These are phyloP conservation scores for Pseudocohnilembus persalinus DNA, from an alignment of 169 alveolate genomes.

Conservation along the genomic window DNA sequence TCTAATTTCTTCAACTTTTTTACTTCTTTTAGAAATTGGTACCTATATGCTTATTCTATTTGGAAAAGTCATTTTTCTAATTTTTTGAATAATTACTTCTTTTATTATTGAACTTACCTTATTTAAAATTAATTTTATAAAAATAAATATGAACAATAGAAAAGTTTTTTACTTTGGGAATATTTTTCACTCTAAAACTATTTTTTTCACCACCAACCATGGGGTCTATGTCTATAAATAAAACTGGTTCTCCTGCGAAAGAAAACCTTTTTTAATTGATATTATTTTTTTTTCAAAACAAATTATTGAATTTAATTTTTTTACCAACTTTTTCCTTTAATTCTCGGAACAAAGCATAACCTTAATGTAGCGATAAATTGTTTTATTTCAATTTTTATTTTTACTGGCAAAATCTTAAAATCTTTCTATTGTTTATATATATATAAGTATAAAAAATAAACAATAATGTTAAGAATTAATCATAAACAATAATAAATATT, in stretches of 20 bases:
- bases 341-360: not conserved
- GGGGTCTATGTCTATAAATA: not conserved
- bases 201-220: not conserved
- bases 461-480: too few relatives aligned
- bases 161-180: too few relatives aligned
- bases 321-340: not conserved
- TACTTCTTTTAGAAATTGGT: not conserved
- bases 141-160: too few relatives aligned
- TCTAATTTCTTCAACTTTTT: not conserved
- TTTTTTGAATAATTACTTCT: not conserved
- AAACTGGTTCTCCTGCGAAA: not conserved
- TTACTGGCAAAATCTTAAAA: not conserved
- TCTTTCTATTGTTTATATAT: not conserved
- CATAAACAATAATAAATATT: not conserved
- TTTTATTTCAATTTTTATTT: not conserved
- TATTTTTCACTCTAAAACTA: too few relatives aligned
- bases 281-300: too few relatives aligned
- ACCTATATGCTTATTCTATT: not conserved
- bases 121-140: too few relatives aligned
- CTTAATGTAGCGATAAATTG: not conserved
- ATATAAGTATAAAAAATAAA: too few relatives aligned
- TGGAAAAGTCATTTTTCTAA: not conserved
- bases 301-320: too few relatives aligned
- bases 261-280: not conserved
- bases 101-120: not conserved